phyloP scores from a whole-genome alignment of 1,284 basidiomycete genomes.

The Naganishia liquefaciens region DNA sequence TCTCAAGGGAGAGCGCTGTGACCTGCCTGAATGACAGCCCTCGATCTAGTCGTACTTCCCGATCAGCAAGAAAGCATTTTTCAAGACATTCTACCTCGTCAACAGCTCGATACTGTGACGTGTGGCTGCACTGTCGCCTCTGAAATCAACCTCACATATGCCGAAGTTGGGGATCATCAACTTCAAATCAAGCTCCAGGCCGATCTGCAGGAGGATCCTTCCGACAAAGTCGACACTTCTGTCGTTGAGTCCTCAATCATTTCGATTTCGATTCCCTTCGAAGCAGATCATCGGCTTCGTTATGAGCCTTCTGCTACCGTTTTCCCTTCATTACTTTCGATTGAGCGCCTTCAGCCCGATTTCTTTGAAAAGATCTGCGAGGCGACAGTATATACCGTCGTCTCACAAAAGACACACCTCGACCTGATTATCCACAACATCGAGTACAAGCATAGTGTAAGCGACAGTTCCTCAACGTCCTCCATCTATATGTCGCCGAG shows the following conservation, averaged over 20 bases:
- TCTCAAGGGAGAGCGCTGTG: conserved; percentile 61
- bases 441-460: conserved; percentile 8
- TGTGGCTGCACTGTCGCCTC: not conserved
- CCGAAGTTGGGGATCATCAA: conserved; percentile 25
- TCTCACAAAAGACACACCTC: conserved; percentile 7
- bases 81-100: conserved; percentile 1
- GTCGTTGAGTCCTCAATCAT: not conserved
- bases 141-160: conserved; percentile 27
- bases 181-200: conserved; percentile 31
- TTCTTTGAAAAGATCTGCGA: conserved; percentile 26
- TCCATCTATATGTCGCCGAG: not conserved
- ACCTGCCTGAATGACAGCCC: not conserved
- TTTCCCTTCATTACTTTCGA: conserved; percentile 13
- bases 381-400: conserved; percentile 15
- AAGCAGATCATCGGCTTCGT: not conserved
- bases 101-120: not conserved
- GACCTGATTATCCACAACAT: conserved; percentile 20
- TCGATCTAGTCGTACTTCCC: not conserved
- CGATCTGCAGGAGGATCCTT: conserved; percentile 13
- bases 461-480: not conserved
- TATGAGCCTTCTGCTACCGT: conserved; percentile 7
- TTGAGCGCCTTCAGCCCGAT: conserved; percentile 11
- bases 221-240: conserved; percentile 15
- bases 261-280: conserved; percentile 26
- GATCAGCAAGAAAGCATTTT: not conserved